phyloP scores from a whole-genome alignment of 352 stramenopile genomes.

The Pythium phragmitis region DNA sequence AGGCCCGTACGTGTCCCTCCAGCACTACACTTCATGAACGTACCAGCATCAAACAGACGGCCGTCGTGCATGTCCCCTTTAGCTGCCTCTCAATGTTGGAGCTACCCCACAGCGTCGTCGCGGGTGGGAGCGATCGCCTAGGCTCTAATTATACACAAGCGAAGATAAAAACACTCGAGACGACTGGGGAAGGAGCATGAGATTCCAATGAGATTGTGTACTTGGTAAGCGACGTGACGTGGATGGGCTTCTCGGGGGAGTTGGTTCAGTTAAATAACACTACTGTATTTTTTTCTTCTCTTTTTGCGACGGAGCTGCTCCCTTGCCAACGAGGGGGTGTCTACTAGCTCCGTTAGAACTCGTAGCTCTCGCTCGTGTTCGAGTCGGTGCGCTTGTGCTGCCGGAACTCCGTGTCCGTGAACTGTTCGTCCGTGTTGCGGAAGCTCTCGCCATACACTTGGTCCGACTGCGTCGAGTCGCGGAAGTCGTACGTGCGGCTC shows the following conservation, averaged over 20 bases:
- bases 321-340: slow-evolving; percentile 8
- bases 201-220: too few species aligned
- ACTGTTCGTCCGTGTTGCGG: slow-evolving; percentile 19
- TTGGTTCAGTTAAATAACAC: slow-evolving; percentile 29
- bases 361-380: slow-evolving; percentile 69
- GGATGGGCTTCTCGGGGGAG: background rate
- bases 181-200: too few species aligned
- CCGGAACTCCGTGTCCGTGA: slow-evolving; percentile 30
- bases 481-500: slow-evolving; percentile 18
- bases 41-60: too few species aligned
- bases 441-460: slow-evolving; percentile 14
- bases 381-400: slow-evolving; percentile 29
- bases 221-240: background rate
- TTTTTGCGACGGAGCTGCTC: slow-evolving; percentile 8
- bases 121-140: too few species aligned
- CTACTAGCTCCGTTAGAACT: slow-evolving; percentile 46
- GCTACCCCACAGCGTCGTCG: too few species aligned
- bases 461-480: slow-evolving; percentile 20
- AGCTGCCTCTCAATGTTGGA: too few species aligned
- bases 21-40: too few species aligned
- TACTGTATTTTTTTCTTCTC: slow-evolving; percentile 5
- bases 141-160: too few species aligned
- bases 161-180: too few species aligned
- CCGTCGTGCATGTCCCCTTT: too few species aligned
- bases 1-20: too few species aligned